Evolutionary conservation across 495 filamentous ascomycete genomes (phyloP).

Genomic region (Penicillium diatomitis): DNA sequence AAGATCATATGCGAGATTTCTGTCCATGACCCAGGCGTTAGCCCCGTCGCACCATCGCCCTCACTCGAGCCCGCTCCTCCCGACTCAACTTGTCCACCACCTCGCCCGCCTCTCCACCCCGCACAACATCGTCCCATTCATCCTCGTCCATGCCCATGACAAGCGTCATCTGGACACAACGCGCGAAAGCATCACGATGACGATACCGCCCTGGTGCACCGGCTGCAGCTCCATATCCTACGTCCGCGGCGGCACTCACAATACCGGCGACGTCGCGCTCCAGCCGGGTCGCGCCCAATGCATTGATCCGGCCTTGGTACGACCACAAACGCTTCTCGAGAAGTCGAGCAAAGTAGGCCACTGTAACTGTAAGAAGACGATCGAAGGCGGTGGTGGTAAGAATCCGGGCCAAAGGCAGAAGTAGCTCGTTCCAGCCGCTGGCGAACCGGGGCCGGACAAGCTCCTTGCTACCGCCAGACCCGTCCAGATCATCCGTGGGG

Average conservation of each 20-base stretch:
- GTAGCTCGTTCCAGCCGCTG: constrained; percentile 72
- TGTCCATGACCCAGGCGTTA: not conserved
- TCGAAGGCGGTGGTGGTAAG: constrained; percentile 65
- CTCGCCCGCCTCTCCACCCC: constrained; percentile 32
- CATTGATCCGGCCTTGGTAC: constrained; percentile 70
- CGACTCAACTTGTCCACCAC: constrained; percentile 42
- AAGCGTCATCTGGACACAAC: constrained; percentile 75
- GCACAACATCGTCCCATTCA: constrained; percentile 75
- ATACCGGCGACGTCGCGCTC: constrained; percentile 83
- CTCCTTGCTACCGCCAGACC: constrained; percentile 33
- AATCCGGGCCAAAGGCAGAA: constrained; percentile 74
- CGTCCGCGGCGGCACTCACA: constrained; percentile 63
- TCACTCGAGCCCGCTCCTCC: constrained; percentile 54
- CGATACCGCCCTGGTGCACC: constrained; percentile 47
- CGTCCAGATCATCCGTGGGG: constrained; percentile 22
- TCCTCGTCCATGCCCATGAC: constrained; percentile 96
- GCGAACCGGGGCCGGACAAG: constrained; percentile 69
- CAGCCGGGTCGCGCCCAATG: constrained; percentile 75
- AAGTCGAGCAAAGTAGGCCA: constrained; percentile 60
- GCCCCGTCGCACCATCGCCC: constrained; percentile 46
- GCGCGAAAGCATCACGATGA: constrained; percentile 69
- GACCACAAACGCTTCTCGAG: constrained; percentile 89
- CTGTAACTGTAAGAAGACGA: constrained; percentile 60
- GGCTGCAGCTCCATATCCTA: constrained; percentile 35
- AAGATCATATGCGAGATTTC: too few species aligned